A percentile compares a stretch with the other conserved stretches of the same genome.
Conservation (phyloP, 352 stramenopile species). For the Pythium volutum region DNA sequence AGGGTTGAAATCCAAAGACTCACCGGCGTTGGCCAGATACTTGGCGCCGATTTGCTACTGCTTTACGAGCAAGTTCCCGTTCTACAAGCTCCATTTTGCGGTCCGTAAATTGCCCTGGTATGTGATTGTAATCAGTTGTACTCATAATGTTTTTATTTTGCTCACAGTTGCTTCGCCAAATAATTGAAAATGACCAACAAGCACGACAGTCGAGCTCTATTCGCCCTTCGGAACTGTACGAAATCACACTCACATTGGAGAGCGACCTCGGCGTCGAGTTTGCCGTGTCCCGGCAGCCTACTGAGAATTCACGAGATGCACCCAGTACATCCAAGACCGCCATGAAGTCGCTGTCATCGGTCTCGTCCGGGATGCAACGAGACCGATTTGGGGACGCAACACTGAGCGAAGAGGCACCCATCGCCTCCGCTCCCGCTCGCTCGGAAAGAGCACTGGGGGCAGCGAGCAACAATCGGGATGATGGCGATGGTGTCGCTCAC, state of each 20-base stretch:
- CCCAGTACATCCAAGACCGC: not conserved
- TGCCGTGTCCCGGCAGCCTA: conserved; percentile 53
- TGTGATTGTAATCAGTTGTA: too few species aligned
- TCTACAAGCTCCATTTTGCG: conserved; percentile 83
- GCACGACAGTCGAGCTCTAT: conserved; percentile 22
- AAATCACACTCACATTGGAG: conserved; percentile 51
- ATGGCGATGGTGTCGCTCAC: not conserved
- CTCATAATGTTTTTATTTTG: too few species aligned
- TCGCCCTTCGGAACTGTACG: conserved; percentile 41
- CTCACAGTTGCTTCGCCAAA: conserved; percentile 47
- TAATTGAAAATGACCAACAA: conserved; percentile 63
- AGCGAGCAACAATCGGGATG: not conserved
- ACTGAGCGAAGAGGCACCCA: conserved; percentile 24
- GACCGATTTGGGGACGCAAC: not conserved
- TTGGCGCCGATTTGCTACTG: conserved; percentile 77
- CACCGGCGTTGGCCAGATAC: conserved; percentile 5
- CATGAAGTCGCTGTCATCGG: conserved; percentile 9
- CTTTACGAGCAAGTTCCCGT: conserved; percentile 86
- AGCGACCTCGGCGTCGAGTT: conserved; percentile 56
- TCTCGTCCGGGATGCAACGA: conserved; percentile 12
- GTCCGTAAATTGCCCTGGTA: conserved; percentile 28
- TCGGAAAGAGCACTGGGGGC: not conserved
- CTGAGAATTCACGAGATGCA: conserved; percentile 3
- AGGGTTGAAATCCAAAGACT: not conserved
- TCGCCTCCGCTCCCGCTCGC: not conserved